These are phyloP conservation scores for Pistacia vera DNA, from an alignment of 345 rosid genomes.

Conservation along the genomic window DNA sequence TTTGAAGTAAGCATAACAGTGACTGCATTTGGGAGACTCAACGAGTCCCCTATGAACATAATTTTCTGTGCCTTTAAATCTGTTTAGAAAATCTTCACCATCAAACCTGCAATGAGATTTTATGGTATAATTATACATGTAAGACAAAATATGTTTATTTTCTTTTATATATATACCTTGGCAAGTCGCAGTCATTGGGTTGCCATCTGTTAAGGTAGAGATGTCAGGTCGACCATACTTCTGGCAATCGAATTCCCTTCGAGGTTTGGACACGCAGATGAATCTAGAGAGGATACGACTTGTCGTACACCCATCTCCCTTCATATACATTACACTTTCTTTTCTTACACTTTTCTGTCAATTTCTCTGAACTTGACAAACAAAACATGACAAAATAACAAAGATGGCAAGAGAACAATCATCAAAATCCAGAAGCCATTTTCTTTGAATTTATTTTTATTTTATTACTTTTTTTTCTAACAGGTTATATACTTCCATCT, in stretches of 20 bases:
- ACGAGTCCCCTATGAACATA: slow-evolving; percentile 67
- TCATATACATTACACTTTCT: slow-evolving; percentile 51
- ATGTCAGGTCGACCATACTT: slow-evolving; percentile 84
- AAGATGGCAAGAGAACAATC: not conserved
- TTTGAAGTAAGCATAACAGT: slow-evolving; percentile 55
- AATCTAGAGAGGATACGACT: slow-evolving; percentile 70
- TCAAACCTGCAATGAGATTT: slow-evolving; percentile 43
- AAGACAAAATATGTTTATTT: too few relatives aligned
- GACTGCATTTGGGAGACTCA: slow-evolving; percentile 66
- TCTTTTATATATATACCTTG: slow-evolving; percentile 39
- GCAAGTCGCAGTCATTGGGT: slow-evolving; percentile 62
- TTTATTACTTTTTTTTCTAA: too few relatives aligned
- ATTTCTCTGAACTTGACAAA: not conserved
- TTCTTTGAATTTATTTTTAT: not conserved
- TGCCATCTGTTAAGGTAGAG: slow-evolving; percentile 82
- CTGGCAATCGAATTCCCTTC: slow-evolving; percentile 78
- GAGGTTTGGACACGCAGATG: slow-evolving; percentile 66
- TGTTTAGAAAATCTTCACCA: slow-evolving; percentile 44
- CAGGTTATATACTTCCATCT: too few relatives aligned
- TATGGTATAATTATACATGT: too few relatives aligned
- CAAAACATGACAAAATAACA: not conserved
- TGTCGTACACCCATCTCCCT: slow-evolving; percentile 78
- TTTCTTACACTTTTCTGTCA: not conserved
- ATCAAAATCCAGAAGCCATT: slow-evolving; percentile 22
- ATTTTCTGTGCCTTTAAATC: slow-evolving; percentile 49